Evolutionary conservation across 1,139 yeast genomes (phyloP), one percentile per base, ranked within the genome.

Genomic region (Pichia sp.): DNA sequence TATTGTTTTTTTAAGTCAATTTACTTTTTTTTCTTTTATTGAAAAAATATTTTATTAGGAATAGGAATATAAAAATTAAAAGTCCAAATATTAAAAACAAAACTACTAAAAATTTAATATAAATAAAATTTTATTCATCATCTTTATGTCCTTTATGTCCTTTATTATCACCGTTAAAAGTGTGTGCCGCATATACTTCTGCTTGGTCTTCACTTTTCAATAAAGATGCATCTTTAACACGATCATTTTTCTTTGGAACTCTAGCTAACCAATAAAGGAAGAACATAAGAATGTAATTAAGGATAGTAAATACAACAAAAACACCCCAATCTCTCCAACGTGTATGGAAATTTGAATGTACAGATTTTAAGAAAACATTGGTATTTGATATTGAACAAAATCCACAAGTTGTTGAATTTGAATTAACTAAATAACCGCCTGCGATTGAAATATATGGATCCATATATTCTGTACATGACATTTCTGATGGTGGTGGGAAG

Each of bases 321-420:
- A 79, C 69, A 42, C 84, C 85, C 57, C 74, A 69, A 60, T 80
- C 74, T 55, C 82, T 68, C 85, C 85, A 79, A 59, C 76, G 67
- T 48, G 70, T 61, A 24, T 63, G 54, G 46, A 67, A 67, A 36
- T 67, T 54, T 4, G 59, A 65, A 54, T 57, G 50, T 27, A 59
- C 32, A 5, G 53, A 42, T 26, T 51, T 50, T 59, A 71, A 68
- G 38, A 58, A 62, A 37, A 66, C 64, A 46, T 68, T 65, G 41
- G 68, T 64, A 37, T 65, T 59, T 9, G 57, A 60, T 35, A 68
- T 61, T 37, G 69, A 61, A 58, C 83, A 78, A 57, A 66, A 76
- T 29, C 63, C 54, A 58, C 82, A 78, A 36, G 54, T 43, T 0
- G 60, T 51, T 1, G 77, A 68, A 32, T 75, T 68, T 39, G 59